phyloP scores from a whole-genome alignment of 2,329 filamentous ascomycete species.

The Xylariaceae sp. region DNA sequence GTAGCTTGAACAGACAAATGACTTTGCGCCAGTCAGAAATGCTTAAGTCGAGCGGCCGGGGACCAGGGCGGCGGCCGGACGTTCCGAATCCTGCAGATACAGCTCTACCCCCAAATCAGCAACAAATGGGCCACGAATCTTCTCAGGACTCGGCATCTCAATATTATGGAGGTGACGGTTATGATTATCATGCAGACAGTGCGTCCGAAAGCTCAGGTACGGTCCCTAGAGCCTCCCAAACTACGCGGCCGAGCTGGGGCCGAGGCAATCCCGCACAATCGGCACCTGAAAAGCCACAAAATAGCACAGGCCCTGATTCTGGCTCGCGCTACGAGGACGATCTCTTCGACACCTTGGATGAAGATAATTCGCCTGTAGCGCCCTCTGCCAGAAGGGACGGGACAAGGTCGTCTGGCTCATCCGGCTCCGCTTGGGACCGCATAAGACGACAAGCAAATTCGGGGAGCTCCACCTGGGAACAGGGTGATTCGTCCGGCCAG shows the following conservation, averaged over 20 bases:
- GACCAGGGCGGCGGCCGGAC: constrained; percentile 1
- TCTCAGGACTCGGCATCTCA: constrained; percentile 1
- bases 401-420: constrained; percentile 14
- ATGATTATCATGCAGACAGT: constrained; percentile 1
- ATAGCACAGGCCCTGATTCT: background rate
- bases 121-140: background rate
- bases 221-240: background rate
- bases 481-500: constrained; percentile 30
- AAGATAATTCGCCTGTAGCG: constrained; percentile 44
- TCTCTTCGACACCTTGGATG: constrained; percentile 26
- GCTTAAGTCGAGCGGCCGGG: constrained; percentile 17
- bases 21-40: background rate
- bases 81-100: background rate
- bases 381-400: constrained; percentile 27
- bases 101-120: background rate
- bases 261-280: constrained; percentile 2
- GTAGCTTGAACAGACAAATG: constrained; percentile 16
- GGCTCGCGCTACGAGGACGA: constrained; percentile 12
- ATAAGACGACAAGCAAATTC: constrained; percentile 38
- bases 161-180: constrained; percentile 3
- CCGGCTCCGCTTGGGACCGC: constrained; percentile 44
- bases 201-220: background rate
- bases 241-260: constrained; percentile 14
- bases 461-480: constrained; percentile 18
- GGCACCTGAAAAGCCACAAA: background rate